phyloP scores from a whole-genome alignment of 148 eudicot species.

The Fallopia convolvulus region DNA sequence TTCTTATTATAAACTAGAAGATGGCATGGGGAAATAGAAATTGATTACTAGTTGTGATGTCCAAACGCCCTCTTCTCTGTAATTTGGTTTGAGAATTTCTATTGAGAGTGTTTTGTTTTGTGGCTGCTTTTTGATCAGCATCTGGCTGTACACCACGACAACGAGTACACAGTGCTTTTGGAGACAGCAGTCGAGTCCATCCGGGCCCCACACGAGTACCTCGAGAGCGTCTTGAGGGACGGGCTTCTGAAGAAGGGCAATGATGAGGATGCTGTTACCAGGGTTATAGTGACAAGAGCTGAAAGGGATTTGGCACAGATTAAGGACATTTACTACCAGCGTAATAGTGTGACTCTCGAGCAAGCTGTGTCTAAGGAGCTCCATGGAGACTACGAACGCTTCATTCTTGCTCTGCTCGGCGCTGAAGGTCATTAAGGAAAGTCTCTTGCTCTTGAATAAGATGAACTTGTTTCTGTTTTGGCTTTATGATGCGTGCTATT shows the following conservation, averaged over 20 bases:
- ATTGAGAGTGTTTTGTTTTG: not conserved
- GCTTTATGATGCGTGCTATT: not conserved
- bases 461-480: not conserved
- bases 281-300: conserved; percentile 64
- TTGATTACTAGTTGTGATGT: too few relatives aligned
- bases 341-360: conserved; percentile 65
- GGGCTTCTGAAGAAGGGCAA: conserved; percentile 48
- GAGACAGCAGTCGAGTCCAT: conserved; percentile 56
- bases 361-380: conserved; percentile 50
- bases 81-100: not conserved
- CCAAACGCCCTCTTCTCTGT: too few relatives aligned
- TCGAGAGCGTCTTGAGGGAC: conserved; percentile 55
- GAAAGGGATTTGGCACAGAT: conserved; percentile 58
- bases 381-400: conserved; percentile 59
- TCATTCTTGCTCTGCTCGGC: conserved; percentile 75
- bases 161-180: conserved; percentile 37
- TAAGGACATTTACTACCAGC: conserved; percentile 52
- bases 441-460: not conserved
- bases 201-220: conserved; percentile 52
- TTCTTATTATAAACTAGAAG: too few relatives aligned
- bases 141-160: conserved; percentile 26
- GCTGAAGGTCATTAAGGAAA: conserved; percentile 23
- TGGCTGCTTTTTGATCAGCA: conserved; percentile 20
- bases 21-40: too few relatives aligned
- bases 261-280: conserved; percentile 66